Base-by-base conservation (phyloP, 75 land plant genomes). In the Cupressus sempervirens region DNA sequence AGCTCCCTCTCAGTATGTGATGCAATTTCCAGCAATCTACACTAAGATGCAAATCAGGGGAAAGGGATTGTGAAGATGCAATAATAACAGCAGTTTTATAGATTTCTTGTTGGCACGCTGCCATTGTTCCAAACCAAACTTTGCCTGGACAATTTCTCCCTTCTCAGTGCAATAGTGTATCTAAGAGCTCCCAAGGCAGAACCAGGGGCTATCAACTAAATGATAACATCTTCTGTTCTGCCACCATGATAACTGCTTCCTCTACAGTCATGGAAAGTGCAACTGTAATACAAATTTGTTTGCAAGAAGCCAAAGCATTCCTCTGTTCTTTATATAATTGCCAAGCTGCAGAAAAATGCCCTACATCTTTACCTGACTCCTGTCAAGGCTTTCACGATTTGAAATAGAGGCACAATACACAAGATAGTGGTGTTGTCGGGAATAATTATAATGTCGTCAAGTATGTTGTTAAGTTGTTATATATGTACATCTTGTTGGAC, bases 71-170 rank as follows among this genome's bases (percentile, higher is more conserved):
- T 54, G 94, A 38, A 16, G 98, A 94, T 56, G 98, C 93, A 20
- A 96, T 88, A 0, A 96, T 91, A 34, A 94, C 98, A 12, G 98
- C 95, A n/a, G 98, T 96, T 62, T 95, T 94, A 88, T 95, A 93
- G 83, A 93, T 93, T 81, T 97, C 97, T 32, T 95, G 92, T 72
- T 97, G 94, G 86, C 5, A 95, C n/a, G n/a, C 92, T 43, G 97
- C 93, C 7, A 87, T 93, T 79, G 92, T 32, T 96, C 92, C 12
- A 97, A 88, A 30, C 99, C 94, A 86, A 94, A 94, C 80, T 97
- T 97, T n/a, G 95, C 95, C 82, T 95, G 94, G 13, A 97, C 95
- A 95, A 94, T 97, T 86, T 97, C 99, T 54, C 99, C 96, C 88
- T 97, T 94, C 88, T 97, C 95, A 26, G 97, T 97, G 45, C 2